Percentiles rank a stretch among this genome's conserved stretches.
These are phyloP conservation scores for Uncinocarpus reesii DNA, from an alignment of 2,329 filamentous ascomycete genomes.

Conservation along the genomic window DNA sequence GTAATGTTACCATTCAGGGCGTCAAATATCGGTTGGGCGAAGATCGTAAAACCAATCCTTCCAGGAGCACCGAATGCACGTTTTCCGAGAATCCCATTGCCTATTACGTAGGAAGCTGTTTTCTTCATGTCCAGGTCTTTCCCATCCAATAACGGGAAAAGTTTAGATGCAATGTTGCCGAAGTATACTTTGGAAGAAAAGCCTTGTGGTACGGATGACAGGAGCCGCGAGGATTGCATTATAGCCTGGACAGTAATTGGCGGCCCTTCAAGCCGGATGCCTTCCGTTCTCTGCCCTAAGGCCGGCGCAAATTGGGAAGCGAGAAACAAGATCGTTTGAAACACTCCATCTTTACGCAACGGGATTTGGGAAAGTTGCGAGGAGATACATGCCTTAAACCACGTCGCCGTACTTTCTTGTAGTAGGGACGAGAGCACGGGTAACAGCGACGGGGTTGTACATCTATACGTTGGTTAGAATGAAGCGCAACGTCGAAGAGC, in stretches of 20 bases:
- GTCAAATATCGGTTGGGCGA: conserved; percentile 34
- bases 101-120: conserved; percentile 36
- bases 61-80: conserved; percentile 31
- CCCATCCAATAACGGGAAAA: conserved; percentile 33
- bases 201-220: conserved; percentile 34
- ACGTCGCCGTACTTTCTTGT: conserved; percentile 27
- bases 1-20: conserved; percentile 28
- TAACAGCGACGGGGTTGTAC: conserved; percentile 28
- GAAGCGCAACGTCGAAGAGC: neutral
- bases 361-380: conserved; percentile 31
- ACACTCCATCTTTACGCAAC: conserved; percentile 32
- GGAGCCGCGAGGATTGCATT: conserved; percentile 35
- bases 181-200: conserved; percentile 32
- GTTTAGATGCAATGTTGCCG: conserved; percentile 30
- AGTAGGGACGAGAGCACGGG: conserved; percentile 32
- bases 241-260: conserved; percentile 36
- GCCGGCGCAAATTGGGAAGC: conserved; percentile 35
- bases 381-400: conserved; percentile 33
- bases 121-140: conserved; percentile 32
- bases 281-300: conserved; percentile 28
- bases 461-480: conserved; percentile 20
- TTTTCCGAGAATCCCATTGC: conserved; percentile 36
- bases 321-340: conserved; percentile 36
- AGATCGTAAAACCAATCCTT: conserved; percentile 34
- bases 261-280: conserved; percentile 26